Evolutionary conservation across 495 filamentous ascomycete genomes (phyloP).

Genomic region (Letharia columbiana): DNA sequence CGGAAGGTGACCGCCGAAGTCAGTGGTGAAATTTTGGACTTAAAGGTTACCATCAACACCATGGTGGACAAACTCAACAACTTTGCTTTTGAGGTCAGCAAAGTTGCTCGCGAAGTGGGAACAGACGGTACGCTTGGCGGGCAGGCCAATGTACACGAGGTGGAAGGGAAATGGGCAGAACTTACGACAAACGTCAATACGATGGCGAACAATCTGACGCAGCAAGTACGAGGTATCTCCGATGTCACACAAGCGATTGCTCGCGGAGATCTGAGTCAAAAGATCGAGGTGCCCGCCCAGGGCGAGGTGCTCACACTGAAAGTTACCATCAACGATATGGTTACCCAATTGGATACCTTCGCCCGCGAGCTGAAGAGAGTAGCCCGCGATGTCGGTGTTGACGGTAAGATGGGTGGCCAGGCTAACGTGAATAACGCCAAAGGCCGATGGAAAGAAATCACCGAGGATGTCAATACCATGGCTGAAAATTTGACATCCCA

Average conservation of each 20-base stretch:
- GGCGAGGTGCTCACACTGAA: constrained; percentile 91
- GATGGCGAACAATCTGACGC: constrained; percentile 93
- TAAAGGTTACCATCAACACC: constrained; percentile 97
- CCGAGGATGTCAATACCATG: constrained; percentile 97
- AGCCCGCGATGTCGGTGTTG: constrained; percentile 93
- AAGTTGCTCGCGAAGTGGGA: constrained; percentile 95
- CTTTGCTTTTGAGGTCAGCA: constrained; percentile 97
- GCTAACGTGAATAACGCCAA: constrained; percentile 90
- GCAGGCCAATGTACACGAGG: constrained; percentile 92
- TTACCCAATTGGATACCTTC: constrained; percentile 89
- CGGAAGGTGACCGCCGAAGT: constrained; percentile 96
- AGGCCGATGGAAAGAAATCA: constrained; percentile 97
- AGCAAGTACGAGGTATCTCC: constrained; percentile 91
- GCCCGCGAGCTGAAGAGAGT: constrained; percentile 95
- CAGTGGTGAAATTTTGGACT: constrained; percentile 85
- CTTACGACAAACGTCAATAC: constrained; percentile 82
- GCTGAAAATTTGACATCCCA: constrained; percentile 95
- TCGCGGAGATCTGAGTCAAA: constrained; percentile 85
- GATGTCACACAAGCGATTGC: constrained; percentile 97
- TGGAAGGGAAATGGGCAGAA: constrained; percentile 99
- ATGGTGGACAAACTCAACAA: constrained; percentile 98
- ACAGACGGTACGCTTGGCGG: constrained; percentile 94
- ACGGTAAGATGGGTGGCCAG: constrained; percentile 98
- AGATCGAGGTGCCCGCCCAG: constrained; percentile 91
- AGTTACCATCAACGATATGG: constrained; percentile 99